These are phyloP conservation scores for Pestalotiopsis sp. DNA, from an alignment of 2,329 filamentous ascomycete species.

Conservation along the genomic window DNA sequence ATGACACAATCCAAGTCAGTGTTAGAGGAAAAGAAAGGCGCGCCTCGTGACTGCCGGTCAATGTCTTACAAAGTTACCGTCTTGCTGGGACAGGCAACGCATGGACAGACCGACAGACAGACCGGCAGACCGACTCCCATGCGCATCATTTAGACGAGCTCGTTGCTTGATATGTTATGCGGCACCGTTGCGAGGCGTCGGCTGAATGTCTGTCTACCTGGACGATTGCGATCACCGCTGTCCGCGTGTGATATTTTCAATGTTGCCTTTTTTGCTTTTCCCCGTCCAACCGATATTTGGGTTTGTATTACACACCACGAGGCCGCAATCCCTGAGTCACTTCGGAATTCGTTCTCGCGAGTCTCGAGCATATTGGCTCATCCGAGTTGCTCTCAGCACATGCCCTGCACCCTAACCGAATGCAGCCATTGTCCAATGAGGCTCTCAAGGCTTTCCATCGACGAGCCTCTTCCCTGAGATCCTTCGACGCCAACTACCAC, in stretches of 20 bases:
- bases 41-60: not conserved
- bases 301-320: not conserved
- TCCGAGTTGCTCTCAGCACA: not conserved
- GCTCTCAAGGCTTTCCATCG: not conserved
- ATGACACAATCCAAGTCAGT: not conserved
- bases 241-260: not conserved
- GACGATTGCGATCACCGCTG: slow-evolving; percentile 7
- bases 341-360: not conserved
- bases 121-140: slow-evolving; percentile 1
- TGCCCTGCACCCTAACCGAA: not conserved
- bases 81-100: not conserved
- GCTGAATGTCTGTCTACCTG: not conserved
- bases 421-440: slow-evolving; percentile 10
- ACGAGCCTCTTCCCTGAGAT: not conserved
- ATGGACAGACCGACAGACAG: not conserved
- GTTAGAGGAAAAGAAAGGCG: not conserved
- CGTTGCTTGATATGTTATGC: not conserved
- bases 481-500: not conserved
- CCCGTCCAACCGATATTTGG: not conserved
- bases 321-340: slow-evolving; percentile 1
- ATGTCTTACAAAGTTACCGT: slow-evolving; percentile 1
- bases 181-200: not conserved
- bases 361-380: slow-evolving; percentile 4
- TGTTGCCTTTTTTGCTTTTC: not conserved
- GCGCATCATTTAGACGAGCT: slow-evolving; percentile 2